phyloP scores from a whole-genome alignment of 2,329 filamentous ascomycete genomes.

The Pseudopyrenochaeta lycopersici region DNA sequence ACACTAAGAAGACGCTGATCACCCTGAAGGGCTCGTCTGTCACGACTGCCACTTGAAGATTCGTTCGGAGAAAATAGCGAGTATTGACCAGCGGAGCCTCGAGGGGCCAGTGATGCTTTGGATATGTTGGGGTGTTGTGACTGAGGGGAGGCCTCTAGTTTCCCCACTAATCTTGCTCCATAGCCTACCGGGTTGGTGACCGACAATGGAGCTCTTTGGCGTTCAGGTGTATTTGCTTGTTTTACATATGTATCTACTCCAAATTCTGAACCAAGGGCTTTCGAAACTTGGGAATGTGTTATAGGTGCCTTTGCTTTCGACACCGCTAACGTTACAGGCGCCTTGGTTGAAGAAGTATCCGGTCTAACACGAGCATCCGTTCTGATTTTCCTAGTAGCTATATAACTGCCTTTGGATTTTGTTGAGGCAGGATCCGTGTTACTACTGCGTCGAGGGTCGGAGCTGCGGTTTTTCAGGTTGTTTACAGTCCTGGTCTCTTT shows the following conservation, averaged over 20 bases:
- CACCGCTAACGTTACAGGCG: conserved; percentile 4
- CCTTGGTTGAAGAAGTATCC: conserved; percentile 6
- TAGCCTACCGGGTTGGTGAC: too few species aligned
- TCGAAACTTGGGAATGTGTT: background rate
- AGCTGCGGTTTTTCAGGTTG: background rate
- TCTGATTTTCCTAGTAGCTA: background rate
- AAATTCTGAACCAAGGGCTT: background rate
- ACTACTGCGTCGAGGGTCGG: conserved; percentile 19
- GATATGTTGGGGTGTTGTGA: background rate
- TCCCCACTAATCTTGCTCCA: too few species aligned
- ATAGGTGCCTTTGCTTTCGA: conserved; percentile 4
- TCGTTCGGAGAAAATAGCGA: background rate
- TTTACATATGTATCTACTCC: background rate
- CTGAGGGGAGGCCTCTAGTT: background rate
- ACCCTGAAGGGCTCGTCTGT: background rate
- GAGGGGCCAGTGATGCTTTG: background rate
- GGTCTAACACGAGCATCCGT: conserved; percentile 1
- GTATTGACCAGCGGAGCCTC: background rate
- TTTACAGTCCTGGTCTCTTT: conserved; percentile 12
- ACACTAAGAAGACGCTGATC: background rate
- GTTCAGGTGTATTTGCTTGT: conserved; percentile 9
- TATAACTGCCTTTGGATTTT: conserved; percentile 18
- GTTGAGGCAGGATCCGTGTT: conserved; percentile 17
- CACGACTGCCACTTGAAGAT: background rate
- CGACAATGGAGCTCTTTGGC: background rate